phyloP scores from a whole-genome alignment of 345 rosid genomes.

The Populus simonii region DNA sequence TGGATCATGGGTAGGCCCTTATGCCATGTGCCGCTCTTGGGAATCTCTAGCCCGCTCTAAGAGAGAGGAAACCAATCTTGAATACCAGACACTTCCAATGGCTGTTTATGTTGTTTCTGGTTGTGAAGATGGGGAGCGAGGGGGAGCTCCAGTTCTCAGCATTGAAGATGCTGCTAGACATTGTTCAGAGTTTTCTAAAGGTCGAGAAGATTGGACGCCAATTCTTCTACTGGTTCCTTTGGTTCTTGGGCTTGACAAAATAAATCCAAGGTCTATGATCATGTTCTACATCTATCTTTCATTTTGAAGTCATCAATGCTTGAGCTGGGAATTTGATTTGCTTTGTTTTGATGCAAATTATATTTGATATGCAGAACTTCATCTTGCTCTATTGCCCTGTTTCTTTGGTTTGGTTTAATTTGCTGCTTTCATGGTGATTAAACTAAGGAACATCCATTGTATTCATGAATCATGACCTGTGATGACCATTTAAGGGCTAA shows the following conservation, averaged over 20 bases:
- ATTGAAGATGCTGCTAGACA: conserved; percentile 70
- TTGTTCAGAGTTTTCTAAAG: conserved; percentile 66
- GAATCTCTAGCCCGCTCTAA: conserved; percentile 56
- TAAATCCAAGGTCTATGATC: conserved; percentile 73
- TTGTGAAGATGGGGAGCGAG: conserved; percentile 89
- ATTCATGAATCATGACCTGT: not conserved
- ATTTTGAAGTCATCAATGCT: not conserved
- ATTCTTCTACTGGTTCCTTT: conserved; percentile 85
- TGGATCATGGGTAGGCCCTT: conserved; percentile 99
- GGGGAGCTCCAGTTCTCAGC: conserved; percentile 92
- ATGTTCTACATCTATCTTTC: not conserved
- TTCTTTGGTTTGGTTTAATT: not conserved
- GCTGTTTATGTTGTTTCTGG: conserved; percentile 89
- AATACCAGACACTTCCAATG: conserved; percentile 56
- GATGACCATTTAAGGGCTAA: not conserved
- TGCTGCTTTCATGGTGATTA: not conserved
- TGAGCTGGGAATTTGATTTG: not conserved
- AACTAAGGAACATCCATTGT: too few species aligned
- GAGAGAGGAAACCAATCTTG: conserved; percentile 42
- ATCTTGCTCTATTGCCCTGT: not conserved
- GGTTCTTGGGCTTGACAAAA: conserved; percentile 90
- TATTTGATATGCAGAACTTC: not conserved
- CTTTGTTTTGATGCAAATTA: not conserved
- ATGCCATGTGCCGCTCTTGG: conserved; percentile 89
- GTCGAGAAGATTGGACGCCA: conserved; percentile 67